These are phyloP conservation scores for Aegilops bicornis DNA, from an alignment of 176 grass and related monocot species.

Conservation along the genomic window DNA sequence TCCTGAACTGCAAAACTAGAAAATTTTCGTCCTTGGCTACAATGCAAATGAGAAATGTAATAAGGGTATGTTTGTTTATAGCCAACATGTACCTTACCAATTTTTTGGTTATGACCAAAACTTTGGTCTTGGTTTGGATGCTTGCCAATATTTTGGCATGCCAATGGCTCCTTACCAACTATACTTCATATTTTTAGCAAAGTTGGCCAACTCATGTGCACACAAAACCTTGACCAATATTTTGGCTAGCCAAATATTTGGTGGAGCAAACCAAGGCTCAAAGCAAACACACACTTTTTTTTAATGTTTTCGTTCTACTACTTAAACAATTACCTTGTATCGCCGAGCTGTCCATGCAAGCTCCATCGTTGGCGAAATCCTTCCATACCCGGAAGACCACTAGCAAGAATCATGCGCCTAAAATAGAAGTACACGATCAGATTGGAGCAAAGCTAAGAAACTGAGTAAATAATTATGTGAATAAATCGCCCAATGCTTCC, in stretches of 20 bases:
- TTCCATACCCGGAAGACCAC: constrained; percentile 76
- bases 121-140: no score
- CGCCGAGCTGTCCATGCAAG: constrained; percentile 66
- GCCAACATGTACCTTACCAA: no score
- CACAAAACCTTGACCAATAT: no score
- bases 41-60: not conserved
- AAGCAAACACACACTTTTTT: not conserved
- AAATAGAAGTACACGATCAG: constrained; percentile 28
- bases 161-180: no score
- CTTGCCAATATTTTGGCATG: no score
- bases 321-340: constrained; percentile 54
- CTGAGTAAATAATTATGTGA: not conserved
- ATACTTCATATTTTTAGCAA: no score
- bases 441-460: constrained; percentile 6
- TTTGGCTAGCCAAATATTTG: no score
- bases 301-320: not conserved
- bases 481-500: not conserved
- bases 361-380: constrained; percentile 89
- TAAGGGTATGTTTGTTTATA: no score
- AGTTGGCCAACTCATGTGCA: no score
- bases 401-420: constrained; percentile 77
- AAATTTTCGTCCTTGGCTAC: not conserved
- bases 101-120: no score
- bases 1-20: not conserved
- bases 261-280: no score